Percentiles rank a stretch among this genome's conserved stretches.
These are phyloP conservation scores for Pueraria montana DNA, from an alignment of 306 rosid genomes.

Conservation along the genomic window DNA sequence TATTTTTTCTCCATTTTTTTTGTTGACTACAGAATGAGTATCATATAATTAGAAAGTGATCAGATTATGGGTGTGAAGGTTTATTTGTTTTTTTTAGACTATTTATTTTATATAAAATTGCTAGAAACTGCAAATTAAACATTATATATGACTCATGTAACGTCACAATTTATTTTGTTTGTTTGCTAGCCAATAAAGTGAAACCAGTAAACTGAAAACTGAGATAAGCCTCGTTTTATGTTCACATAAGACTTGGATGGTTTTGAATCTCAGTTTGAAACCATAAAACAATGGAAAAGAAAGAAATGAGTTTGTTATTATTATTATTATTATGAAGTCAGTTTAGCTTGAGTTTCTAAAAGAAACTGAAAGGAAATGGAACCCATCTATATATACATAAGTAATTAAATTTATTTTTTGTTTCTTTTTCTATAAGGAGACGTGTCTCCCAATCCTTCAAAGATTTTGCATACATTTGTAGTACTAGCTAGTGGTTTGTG, in stretches of 20 bases:
- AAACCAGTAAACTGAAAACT: too few relatives aligned
- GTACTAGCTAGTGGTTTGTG: slow-evolving; percentile 2
- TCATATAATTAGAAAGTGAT: not conserved
- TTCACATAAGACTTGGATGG: slow-evolving; percentile 28
- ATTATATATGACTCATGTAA: slow-evolving; percentile 1
- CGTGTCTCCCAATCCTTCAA: not conserved
- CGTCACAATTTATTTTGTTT: not conserved
- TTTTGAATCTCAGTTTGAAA: slow-evolving; percentile 21
- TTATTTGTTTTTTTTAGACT: not conserved
- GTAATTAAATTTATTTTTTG: not conserved
- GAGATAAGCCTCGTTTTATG: not conserved
- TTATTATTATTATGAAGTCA: not conserved
- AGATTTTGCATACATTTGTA: slow-evolving; percentile 2
- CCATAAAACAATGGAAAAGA: not conserved
- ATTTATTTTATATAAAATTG: slow-evolving; percentile 5
- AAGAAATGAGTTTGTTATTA: not conserved
- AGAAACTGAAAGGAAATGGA: not conserved
- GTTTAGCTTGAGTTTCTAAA: not conserved
- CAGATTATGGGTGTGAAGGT: not conserved
- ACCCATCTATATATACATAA: not conserved
- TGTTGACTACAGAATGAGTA: slow-evolving; percentile 13
- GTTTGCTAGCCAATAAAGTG: not conserved
- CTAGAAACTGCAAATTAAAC: not conserved
- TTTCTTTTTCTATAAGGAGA: not conserved
- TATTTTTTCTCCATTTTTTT: too few relatives aligned